A percentile compares a stretch with the other conserved stretches of the same genome.
Evolutionary conservation across 805 yeast species (phyloP).

Genomic region (Ascoidea asiatica): DNA sequence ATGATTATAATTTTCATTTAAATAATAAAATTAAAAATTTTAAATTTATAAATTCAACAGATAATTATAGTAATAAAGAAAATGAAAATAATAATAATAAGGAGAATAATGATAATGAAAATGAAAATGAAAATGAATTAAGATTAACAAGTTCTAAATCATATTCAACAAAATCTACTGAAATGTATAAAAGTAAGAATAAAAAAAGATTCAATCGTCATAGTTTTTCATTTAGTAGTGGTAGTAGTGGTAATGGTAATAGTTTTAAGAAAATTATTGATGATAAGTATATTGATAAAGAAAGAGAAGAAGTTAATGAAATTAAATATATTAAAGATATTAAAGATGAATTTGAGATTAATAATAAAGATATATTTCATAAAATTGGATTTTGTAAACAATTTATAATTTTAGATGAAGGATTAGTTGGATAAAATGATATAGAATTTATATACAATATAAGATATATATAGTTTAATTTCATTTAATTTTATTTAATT

Average conservation of each 20-base stretch:
- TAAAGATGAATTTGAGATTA: not conserved
- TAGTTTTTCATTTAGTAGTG: not conserved
- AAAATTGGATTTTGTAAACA: not conserved
- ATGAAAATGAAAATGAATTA: too few relatives aligned
- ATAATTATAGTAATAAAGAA: too few relatives aligned
- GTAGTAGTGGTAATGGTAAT: not conserved
- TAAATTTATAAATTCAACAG: too few relatives aligned
- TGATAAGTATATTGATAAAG: not conserved
- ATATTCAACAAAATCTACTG: too few relatives aligned
- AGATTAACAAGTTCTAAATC: too few relatives aligned
- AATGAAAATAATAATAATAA: too few relatives aligned
- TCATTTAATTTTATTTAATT: too few relatives aligned
- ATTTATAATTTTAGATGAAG: not conserved
- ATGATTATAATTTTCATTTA: not conserved
- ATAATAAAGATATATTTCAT: not conserved
- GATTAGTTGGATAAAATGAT: not conserved
- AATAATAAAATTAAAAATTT: too few relatives aligned
- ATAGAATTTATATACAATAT: too few relatives aligned
- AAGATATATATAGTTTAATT: too few relatives aligned
- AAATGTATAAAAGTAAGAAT: too few relatives aligned
- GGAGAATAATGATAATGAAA: not conserved
- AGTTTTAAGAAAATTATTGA: not conserved
- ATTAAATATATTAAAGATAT: too few relatives aligned
- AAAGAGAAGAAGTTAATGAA: not conserved
- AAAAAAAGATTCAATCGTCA: not conserved